These are phyloP conservation scores for Dipteronia sinensis DNA, from an alignment of 345 rosid genomes.

Conservation along the genomic window DNA sequence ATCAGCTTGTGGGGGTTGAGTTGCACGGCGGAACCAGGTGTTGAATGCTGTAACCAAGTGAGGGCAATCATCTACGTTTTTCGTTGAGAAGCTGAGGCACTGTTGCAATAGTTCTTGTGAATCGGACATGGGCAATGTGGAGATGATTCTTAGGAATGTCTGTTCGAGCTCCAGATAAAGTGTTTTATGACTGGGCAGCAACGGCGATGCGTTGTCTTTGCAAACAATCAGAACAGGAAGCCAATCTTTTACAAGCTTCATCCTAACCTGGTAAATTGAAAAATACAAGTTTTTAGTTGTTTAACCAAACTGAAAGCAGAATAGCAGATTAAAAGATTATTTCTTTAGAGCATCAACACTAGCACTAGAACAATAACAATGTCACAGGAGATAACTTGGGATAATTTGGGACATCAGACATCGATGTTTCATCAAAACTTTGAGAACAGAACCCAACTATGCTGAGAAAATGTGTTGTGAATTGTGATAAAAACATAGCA, in stretches of 20 bases:
- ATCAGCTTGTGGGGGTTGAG: slow-evolving; percentile 29
- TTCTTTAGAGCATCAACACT: neutral
- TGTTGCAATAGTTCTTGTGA: slow-evolving; percentile 55
- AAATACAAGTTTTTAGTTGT: neutral
- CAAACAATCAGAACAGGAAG: slow-evolving; percentile 72
- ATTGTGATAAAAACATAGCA: neutral
- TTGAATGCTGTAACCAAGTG: slow-evolving; percentile 64
- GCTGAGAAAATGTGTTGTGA: neutral
- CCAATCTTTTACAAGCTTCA: slow-evolving; percentile 67
- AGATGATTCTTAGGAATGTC: slow-evolving; percentile 63
- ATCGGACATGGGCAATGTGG: slow-evolving; percentile 65
- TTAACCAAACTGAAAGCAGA: neutral
- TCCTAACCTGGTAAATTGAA: slow-evolving; percentile 52
- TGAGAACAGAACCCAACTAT: neutral
- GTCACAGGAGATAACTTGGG: neutral
- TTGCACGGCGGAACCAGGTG: slow-evolving; percentile 74
- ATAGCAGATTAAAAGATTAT: neutral
- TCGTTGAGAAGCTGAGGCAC: slow-evolving; percentile 66
- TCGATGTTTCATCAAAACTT: neutral
- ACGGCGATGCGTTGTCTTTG: slow-evolving; percentile 49
- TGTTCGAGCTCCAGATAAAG: slow-evolving; percentile 63
- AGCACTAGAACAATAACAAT: neutral
- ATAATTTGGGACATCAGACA: too few relatives aligned
- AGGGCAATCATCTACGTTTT: slow-evolving; percentile 65
- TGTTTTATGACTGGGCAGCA: slow-evolving; percentile 45